phyloP scores from a whole-genome alignment of 371 early-diverging fungal genomes.

The Syncephalastrum contaminatum region DNA sequence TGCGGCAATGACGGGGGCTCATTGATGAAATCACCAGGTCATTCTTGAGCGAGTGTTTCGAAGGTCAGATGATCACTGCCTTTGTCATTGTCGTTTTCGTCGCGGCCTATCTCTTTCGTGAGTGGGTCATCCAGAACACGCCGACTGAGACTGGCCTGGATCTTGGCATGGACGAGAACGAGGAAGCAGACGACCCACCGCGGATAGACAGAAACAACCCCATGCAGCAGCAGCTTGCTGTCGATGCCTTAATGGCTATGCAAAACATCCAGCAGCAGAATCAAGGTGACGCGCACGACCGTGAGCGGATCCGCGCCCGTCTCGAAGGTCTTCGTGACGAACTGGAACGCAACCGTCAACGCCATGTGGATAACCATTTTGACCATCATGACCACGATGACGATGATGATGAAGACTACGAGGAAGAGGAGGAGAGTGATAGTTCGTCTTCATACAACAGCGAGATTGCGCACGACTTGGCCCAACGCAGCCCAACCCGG shows the following conservation, averaged over 20 bases:
- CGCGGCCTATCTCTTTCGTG: slow-evolving; percentile 76
- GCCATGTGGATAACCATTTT: not conserved
- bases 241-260: slow-evolving; percentile 13
- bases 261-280: slow-evolving; percentile 5
- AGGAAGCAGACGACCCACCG: slow-evolving; percentile 13
- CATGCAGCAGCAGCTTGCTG: slow-evolving; percentile 13
- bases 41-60: slow-evolving; percentile 80
- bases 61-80: slow-evolving; percentile 84
- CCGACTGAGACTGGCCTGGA: slow-evolving; percentile 39
- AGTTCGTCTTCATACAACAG: no score
- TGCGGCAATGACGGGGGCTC: not conserved
- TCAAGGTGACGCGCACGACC: slow-evolving; percentile 5
- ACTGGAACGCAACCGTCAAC: slow-evolving; percentile 11
- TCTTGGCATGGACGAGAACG: slow-evolving; percentile 14
- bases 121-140: slow-evolving; percentile 85
- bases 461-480: no score
- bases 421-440: not conserved
- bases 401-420: not conserved
- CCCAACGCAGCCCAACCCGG: no score
- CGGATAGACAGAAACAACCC: no score
- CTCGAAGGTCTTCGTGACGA: slow-evolving; percentile 9
- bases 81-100: slow-evolving; percentile 76
- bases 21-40: slow-evolving; percentile 32
- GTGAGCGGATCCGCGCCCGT: slow-evolving; percentile 9
- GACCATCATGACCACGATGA: slow-evolving; percentile 4